Percentiles rank a stretch among this genome's conserved stretches.
Evolutionary conservation across 2,329 filamentous ascomycete genomes (phyloP).

Genomic region (Gnomoniopsis sp.): DNA sequence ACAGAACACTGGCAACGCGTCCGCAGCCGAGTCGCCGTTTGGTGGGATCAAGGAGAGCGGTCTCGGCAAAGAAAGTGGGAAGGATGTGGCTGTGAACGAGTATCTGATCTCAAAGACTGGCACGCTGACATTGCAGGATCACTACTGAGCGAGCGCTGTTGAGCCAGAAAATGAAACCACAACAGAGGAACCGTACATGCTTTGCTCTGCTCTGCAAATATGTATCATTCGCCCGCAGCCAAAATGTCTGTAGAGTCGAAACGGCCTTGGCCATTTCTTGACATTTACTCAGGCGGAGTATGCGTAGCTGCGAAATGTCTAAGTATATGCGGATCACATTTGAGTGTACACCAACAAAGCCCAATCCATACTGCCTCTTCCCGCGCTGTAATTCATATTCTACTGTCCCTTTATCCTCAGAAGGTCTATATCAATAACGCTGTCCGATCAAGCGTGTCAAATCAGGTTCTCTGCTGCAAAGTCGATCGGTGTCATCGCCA

Average conservation of each 20-base stretch:
- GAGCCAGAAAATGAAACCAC: neutral
- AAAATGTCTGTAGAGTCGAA: too few relatives aligned
- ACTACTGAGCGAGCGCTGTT: conserved; percentile 7
- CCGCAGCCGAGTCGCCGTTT: conserved; percentile 22
- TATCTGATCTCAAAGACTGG: conserved; percentile 20
- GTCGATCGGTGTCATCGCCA: neutral
- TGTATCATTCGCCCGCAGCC: too few relatives aligned
- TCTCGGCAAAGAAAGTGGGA: conserved; percentile 22
- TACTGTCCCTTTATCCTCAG: neutral
- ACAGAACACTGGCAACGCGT: conserved; percentile 38
- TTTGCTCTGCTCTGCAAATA: too few relatives aligned
- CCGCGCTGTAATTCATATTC: neutral
- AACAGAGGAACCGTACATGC: too few relatives aligned
- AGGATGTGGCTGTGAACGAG: conserved; percentile 19
- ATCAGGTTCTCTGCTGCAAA: neutral
- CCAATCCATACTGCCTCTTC: too few relatives aligned
- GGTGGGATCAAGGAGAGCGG: conserved; percentile 24
- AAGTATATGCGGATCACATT: neutral
- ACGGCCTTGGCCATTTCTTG: too few relatives aligned
- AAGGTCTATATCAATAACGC: neutral
- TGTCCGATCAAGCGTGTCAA: neutral
- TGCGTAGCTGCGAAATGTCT: too few relatives aligned
- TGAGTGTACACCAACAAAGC: neutral
- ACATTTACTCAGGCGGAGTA: too few relatives aligned
- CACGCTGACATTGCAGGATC: conserved; percentile 10